These are phyloP conservation scores for Phytopythium litorale DNA, from an alignment of 352 stramenopile species.

Conservation along the genomic window DNA sequence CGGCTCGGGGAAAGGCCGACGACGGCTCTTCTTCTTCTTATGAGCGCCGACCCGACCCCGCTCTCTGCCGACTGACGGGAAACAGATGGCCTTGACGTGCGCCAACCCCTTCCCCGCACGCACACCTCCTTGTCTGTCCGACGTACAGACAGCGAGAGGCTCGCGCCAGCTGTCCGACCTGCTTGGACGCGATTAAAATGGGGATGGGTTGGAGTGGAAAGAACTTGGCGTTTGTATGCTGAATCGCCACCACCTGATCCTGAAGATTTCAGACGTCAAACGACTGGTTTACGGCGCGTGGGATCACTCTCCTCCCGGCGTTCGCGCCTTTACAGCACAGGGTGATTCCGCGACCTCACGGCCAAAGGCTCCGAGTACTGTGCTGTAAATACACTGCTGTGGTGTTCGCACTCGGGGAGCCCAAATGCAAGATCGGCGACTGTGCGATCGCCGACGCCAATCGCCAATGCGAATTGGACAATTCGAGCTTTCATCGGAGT, in stretches of 20 bases:
- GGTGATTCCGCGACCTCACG: too few species aligned
- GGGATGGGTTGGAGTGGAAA: not conserved
- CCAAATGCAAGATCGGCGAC: too few species aligned
- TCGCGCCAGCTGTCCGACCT: not conserved
- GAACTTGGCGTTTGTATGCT: not conserved
- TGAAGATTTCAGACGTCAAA: constrained; percentile 1
- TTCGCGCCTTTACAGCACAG: too few species aligned
- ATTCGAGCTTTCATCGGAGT: not conserved
- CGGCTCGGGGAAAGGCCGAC: not conserved
- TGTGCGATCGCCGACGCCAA: too few species aligned
- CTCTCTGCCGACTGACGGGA: not conserved
- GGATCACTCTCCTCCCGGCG: too few species aligned
- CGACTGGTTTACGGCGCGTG: not conserved
- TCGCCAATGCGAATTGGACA: too few species aligned
- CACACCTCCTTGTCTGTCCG: too few species aligned
- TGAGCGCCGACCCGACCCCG: not conserved
- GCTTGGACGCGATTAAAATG: not conserved
- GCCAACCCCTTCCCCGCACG: not conserved
- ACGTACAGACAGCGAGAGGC: not conserved
- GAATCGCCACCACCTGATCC: not conserved
- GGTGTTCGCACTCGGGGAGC: too few species aligned
- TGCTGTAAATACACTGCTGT: too few species aligned
- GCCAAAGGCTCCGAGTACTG: too few species aligned
- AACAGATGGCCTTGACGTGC: not conserved
- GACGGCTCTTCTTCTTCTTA: not conserved